Conservation (phyloP, 257 asterid species). For the Paraleonurus japonicus region DNA sequence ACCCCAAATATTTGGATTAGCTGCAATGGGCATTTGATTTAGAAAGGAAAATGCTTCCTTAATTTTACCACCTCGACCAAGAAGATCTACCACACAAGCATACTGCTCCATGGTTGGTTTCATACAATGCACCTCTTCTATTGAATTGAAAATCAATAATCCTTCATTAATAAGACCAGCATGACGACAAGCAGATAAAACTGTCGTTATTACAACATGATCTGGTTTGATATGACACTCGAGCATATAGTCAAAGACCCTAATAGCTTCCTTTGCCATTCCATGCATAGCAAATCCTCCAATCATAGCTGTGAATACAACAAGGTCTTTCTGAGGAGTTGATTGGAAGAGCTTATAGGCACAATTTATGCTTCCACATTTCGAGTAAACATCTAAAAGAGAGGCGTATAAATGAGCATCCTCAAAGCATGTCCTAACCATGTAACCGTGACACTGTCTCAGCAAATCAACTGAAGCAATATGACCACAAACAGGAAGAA, state of each 20-base stretch:
- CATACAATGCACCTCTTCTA: constrained; percentile 45
- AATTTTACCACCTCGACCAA: constrained; percentile 69
- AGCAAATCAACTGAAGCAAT: constrained; percentile 61
- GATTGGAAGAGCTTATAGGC: constrained; percentile 65
- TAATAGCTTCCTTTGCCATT: constrained; percentile 62
- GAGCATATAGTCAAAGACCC: constrained; percentile 55
- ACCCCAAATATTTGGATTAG: constrained; percentile 71
- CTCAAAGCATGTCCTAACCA: constrained; percentile 45
- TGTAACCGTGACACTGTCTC: constrained; percentile 75
- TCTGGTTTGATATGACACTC: constrained; percentile 61
- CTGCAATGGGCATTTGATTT: constrained; percentile 54
- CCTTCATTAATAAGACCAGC: constrained; percentile 79
- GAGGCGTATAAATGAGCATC: constrained; percentile 62
- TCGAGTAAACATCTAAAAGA: constrained; percentile 63
- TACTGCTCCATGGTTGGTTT: constrained; percentile 75
- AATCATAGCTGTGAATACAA: constrained; percentile 73
- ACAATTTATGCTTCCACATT: constrained; percentile 63
- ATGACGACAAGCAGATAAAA: constrained; percentile 82
- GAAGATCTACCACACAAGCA: constrained; percentile 82
- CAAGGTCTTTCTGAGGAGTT: constrained; percentile 55
- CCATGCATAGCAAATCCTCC: constrained; percentile 94
- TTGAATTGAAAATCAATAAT: constrained; percentile 53
- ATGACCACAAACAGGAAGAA: constrained; percentile 70
- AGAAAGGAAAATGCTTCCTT: constrained; percentile 65
- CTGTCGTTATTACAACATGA: constrained; percentile 65